Conservation (phyloP, 139 green algal genomes). For the Deuterostichococcus epilithicus region DNA sequence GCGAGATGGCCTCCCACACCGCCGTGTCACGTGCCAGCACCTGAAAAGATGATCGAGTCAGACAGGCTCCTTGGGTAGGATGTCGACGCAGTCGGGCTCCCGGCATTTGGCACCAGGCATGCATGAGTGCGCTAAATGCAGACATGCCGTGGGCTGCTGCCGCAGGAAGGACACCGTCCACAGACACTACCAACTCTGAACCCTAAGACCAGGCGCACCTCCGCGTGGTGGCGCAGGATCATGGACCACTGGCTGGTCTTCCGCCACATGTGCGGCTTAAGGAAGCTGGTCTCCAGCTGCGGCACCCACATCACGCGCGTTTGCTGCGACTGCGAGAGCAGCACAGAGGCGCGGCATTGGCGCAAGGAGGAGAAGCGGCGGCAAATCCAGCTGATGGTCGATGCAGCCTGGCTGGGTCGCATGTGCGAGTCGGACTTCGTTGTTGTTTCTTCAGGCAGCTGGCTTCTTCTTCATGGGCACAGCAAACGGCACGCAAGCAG, state of each 20-base stretch:
- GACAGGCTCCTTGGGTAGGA: no score
- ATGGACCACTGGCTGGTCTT: constrained; percentile 27
- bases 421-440: not conserved
- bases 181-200: no score
- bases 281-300: not conserved
- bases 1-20: not conserved
- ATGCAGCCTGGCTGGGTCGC: no score
- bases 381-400: not conserved
- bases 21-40: not conserved
- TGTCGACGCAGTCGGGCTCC: no score
- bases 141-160: no score
- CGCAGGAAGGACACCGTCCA: no score
- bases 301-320: not conserved
- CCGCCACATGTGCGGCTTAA: constrained; percentile 15
- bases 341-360: not conserved
- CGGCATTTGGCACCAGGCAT: no score
- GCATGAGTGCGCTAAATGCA: no score
- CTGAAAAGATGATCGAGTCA: not conserved
- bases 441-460: no score
- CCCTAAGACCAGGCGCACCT: not conserved
- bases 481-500: no score
- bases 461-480: no score
- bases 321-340: not conserved
- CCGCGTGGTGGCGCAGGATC: constrained; percentile 16
- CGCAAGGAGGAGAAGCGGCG: not conserved